These are phyloP conservation scores for Pseudocercospora fuligena DNA, from an alignment of 2,329 filamentous ascomycete genomes.

Conservation along the genomic window DNA sequence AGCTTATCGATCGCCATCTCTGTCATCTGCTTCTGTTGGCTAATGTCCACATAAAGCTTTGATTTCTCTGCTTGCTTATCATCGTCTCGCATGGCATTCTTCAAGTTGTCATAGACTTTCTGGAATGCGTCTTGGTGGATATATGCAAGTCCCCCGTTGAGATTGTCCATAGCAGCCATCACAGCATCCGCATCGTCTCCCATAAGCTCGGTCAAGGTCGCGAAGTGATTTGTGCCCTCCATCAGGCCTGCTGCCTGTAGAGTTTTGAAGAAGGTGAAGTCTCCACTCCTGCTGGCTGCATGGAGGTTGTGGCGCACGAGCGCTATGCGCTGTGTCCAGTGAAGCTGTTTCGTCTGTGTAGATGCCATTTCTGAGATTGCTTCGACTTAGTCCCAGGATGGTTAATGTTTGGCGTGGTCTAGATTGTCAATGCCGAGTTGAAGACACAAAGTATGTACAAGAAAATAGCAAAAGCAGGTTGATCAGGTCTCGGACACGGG, in stretches of 20 bases:
- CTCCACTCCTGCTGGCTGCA: conserved; percentile 48
- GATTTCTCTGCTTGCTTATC: conserved; percentile 39
- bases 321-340: conserved; percentile 54
- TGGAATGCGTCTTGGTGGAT: conserved; percentile 55
- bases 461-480: conserved; percentile 4
- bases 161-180: conserved; percentile 51
- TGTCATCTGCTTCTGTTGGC: conserved; percentile 52
- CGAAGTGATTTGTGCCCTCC: conserved; percentile 52
- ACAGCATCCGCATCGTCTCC: conserved; percentile 50
- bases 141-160: conserved; percentile 53
- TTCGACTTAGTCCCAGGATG: neutral
- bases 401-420: conserved; percentile 2
- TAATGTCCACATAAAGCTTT: conserved; percentile 50
- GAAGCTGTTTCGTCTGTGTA: conserved; percentile 42
- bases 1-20: conserved; percentile 55
- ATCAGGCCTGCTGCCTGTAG: conserved; percentile 51
- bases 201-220: conserved; percentile 46
- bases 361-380: conserved; percentile 28
- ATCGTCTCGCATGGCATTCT: conserved; percentile 42
- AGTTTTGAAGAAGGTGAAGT: conserved; percentile 55
- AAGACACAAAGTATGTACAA: conserved; percentile 18
- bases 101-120: conserved; percentile 50
- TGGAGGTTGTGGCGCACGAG: conserved; percentile 53
- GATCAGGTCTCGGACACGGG: conserved; percentile 14
- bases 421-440: neutral